Conservation (phyloP, 192 early-diverging fungal genomes). For the Linnemannia exigua region DNA sequence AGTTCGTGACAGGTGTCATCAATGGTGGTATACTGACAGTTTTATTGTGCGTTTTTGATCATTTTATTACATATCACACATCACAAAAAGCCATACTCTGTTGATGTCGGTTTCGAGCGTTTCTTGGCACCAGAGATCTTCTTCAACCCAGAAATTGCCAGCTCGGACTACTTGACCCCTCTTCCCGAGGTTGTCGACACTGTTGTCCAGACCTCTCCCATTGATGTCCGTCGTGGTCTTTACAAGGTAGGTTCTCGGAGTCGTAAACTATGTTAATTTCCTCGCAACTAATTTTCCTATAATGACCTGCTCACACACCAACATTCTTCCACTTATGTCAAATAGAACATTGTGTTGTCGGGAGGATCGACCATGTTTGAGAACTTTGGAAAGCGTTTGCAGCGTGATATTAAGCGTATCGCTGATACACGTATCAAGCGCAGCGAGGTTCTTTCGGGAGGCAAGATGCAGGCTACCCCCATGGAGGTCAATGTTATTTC, state of each 20-base stretch:
- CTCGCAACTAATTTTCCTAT: no score
- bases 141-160: slow-evolving; percentile 98
- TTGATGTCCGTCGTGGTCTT: slow-evolving; percentile 96
- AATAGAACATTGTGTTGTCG: slow-evolving; percentile 97
- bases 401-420: slow-evolving; percentile 94
- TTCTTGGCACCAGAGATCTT: slow-evolving; percentile 99
- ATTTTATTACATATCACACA: not conserved
- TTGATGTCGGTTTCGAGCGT: slow-evolving; percentile 98
- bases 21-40: not conserved
- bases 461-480: slow-evolving; percentile 75
- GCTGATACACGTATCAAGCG: slow-evolving; percentile 79
- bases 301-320: no score
- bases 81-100: slow-evolving; percentile 80
- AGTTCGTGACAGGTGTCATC: not conserved
- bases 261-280: not conserved
- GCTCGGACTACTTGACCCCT: slow-evolving; percentile 96
- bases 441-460: slow-evolving; percentile 83
- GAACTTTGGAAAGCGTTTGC: slow-evolving; percentile 94
- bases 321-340: slow-evolving; percentile 3
- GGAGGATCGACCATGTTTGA: slow-evolving; percentile 99
- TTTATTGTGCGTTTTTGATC: no score
- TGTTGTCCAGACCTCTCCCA: slow-evolving; percentile 96
- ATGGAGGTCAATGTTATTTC: slow-evolving; percentile 98
- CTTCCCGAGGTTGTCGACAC: slow-evolving; percentile 96
- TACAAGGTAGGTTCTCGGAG: slow-evolving; percentile 78